Percentiles rank a stretch among this genome's conserved stretches.
Evolutionary conservation across 2,329 filamentous ascomycete genomes (phyloP).

Genomic region (Colletotrichum horii): DNA sequence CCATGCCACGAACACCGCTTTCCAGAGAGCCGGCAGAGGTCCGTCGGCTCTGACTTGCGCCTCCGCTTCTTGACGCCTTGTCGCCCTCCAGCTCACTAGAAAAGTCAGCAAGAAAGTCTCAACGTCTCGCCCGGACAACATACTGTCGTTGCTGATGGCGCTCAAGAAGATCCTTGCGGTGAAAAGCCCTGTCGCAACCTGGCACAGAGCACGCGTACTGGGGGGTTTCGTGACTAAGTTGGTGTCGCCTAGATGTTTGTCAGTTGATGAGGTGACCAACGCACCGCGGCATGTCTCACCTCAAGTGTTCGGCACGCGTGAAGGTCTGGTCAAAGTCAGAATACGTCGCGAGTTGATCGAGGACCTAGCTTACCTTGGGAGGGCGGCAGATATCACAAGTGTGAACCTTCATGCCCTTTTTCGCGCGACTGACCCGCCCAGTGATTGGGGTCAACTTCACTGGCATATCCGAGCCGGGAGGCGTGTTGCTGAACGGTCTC

Average conservation of each 20-base stretch:
- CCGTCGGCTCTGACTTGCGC: conserved; percentile 10
- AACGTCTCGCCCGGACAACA: conserved; percentile 26
- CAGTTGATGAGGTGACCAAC: not conserved
- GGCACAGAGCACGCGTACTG: conserved; percentile 55
- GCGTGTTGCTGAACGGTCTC: conserved; percentile 45
- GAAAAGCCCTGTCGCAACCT: conserved; percentile 62
- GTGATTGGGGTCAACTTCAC: conserved; percentile 63
- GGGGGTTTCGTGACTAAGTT: conserved; percentile 63
- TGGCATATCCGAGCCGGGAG: conserved; percentile 38
- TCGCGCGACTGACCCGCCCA: conserved; percentile 60
- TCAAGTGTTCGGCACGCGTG: conserved; percentile 66
- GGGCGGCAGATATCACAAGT: conserved; percentile 57
- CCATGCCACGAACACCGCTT: not conserved
- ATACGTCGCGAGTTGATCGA: not conserved
- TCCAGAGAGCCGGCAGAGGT: conserved; percentile 22
- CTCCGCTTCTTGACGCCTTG: conserved; percentile 8
- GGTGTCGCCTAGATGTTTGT: conserved; percentile 55
- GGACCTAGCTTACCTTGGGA: conserved; percentile 47
- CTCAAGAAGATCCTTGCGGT: conserved; percentile 63
- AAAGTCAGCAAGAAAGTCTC: not conserved
- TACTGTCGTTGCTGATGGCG: conserved; percentile 61
- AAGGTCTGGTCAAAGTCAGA: conserved; percentile 52
- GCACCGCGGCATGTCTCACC: conserved; percentile 40
- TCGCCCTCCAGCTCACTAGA: conserved; percentile 23
- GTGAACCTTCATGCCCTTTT: conserved; percentile 65